Base-by-base conservation (phyloP, 1,284 basidiomycete species). In the Malassezia yamatoensis region DNA sequence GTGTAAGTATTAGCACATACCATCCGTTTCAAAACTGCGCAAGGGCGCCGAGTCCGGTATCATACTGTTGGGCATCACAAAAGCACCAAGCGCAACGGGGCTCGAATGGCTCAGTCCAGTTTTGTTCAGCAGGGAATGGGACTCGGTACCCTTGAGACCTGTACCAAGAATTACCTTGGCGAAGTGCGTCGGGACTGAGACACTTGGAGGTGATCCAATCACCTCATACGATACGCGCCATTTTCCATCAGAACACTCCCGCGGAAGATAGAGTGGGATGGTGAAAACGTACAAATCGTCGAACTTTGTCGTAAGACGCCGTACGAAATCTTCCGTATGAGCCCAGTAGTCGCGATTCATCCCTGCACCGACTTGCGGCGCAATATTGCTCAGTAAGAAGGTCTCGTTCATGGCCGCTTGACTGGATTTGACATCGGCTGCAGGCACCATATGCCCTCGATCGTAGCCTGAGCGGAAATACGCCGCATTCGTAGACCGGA, bases 201-300 rank as follows among this genome's bases (percentile, higher is more conserved):
- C 80, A 67, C 86, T 87, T 4, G 90, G 89, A 21, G 89, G 90
- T 35, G 81, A 83, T 0, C 93, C 94, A 62, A 96, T 96, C 39
- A 98, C 87, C 80, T 54, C 40, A 81, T 87, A 78, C 65, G 90
- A 89, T 64, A 96, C 86, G 52, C 88, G 83, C 83, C 85, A 96
- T 78, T 93, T 96, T 9, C 90, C 90, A 72, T 96, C 90, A 0
- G 82, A 65, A 9, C 87, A 84, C 53, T 82, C 81, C 45, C 82
- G 83, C 2, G 94, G 94, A 11, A 98, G 82, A 77, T 98, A 98
- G n/a, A 99, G 80, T 0, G 94, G 94, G 21, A 99, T 81, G 8
- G 94, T 99, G 76, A 98, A 99, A 39, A 98, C 85, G 75, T 93
- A 98, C 47, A 98, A 90, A 71, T 98, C 90, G 48, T 86, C 79